Percentiles rank a stretch among this genome's conserved stretches.
phyloP scores from a whole-genome alignment of 495 filamentous ascomycete genomes.

The Aspergillus asperescens region DNA sequence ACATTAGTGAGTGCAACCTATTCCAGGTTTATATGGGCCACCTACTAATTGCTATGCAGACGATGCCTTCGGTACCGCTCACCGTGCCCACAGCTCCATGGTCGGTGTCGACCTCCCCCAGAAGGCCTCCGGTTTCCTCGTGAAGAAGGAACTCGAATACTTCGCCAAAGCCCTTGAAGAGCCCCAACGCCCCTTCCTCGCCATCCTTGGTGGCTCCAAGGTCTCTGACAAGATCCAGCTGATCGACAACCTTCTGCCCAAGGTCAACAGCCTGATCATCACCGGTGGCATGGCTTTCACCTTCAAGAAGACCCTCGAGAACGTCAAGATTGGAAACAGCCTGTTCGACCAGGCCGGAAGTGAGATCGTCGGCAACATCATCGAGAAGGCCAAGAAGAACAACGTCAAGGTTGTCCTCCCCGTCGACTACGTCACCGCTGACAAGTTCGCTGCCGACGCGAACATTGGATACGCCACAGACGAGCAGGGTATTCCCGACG shows the following conservation, averaged over 20 bases:
- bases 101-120: slow-evolving; percentile 92
- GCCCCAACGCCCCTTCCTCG: slow-evolving; percentile 93
- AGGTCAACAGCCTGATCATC: slow-evolving; percentile 94
- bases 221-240: slow-evolving; percentile 99
- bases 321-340: slow-evolving; percentile 82
- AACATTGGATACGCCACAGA: slow-evolving; percentile 78
- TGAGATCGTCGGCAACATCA: slow-evolving; percentile 82
- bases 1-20: slow-evolving; percentile 68
- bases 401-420: slow-evolving; percentile 91
- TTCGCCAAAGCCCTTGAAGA: slow-evolving; percentile 95
- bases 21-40: background rate
- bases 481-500: slow-evolving; percentile 84
- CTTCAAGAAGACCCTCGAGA: slow-evolving; percentile 96
- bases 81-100: slow-evolving; percentile 98
- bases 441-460: slow-evolving; percentile 89
- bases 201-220: slow-evolving; percentile 96
- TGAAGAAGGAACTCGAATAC: slow-evolving; percentile 99
- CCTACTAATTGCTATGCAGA: slow-evolving; percentile 36
- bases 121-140: slow-evolving; percentile 93
- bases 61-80: slow-evolving; percentile 97
- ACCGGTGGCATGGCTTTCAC: slow-evolving; percentile 99
- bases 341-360: slow-evolving; percentile 92
- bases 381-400: slow-evolving; percentile 95
- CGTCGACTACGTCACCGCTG: slow-evolving; percentile 89
- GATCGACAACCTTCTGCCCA: slow-evolving; percentile 96